Evolutionary conservation across 441 rosid species (phyloP).

Genomic region (Aquilaria agallochum): DNA sequence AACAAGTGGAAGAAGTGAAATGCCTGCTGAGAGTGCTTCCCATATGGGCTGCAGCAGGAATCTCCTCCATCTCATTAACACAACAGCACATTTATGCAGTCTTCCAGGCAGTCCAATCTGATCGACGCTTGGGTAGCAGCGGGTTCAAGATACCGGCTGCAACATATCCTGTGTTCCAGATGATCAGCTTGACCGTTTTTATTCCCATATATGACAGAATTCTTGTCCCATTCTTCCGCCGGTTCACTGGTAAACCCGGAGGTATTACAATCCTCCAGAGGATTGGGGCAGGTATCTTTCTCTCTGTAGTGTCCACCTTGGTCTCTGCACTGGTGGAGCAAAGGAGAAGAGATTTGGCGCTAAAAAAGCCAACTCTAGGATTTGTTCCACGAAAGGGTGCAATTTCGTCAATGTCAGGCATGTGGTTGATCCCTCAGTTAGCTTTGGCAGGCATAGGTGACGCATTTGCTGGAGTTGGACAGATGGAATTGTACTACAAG

Average conservation of each 20-base stretch:
- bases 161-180: conserved; percentile 22
- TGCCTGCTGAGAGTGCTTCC: conserved; percentile 33
- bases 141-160: conserved; percentile 32
- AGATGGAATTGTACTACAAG: conserved; percentile 33
- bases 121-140: conserved; percentile 19
- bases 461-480: conserved; percentile 23
- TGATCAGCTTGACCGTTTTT: conserved; percentile 28
- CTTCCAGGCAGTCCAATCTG: conserved; percentile 32
- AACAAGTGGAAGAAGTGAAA: conserved; percentile 38
- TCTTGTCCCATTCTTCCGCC: conserved; percentile 22
- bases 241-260: conserved; percentile 22
- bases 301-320: conserved; percentile 21
- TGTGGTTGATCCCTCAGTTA: conserved; percentile 21
- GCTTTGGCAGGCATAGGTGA: conserved; percentile 22
- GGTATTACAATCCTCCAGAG: conserved; percentile 32
- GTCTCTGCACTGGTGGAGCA: conserved; percentile 27
- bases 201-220: conserved; percentile 31
- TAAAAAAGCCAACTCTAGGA: conserved; percentile 25
- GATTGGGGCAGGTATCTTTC: conserved; percentile 23
- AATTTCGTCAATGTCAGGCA: conserved; percentile 32
- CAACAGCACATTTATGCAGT: conserved; percentile 35
- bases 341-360: conserved; percentile 22
- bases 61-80: conserved; percentile 20
- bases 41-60: conserved; percentile 23
- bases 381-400: conserved; percentile 27